Base-by-base conservation (phyloP, 2,329 filamentous ascomycete species). In the Botrytis fabae region DNA sequence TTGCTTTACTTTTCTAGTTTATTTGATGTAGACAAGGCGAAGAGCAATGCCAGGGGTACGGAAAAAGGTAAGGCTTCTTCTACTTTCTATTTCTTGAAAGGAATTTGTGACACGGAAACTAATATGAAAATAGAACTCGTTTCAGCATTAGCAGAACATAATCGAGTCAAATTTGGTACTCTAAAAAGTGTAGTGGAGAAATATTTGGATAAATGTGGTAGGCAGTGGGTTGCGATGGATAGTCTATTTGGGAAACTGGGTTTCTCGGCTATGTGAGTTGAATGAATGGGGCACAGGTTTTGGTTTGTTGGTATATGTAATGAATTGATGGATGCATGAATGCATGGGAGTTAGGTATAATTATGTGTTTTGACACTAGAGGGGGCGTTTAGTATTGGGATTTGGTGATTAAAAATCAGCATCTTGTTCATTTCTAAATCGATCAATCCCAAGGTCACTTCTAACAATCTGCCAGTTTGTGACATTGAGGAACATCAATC, bases 171-270 rank as follows among this genome's bases (percentile, higher is more conserved):
- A 75, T 98, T 98, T 81, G 88, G 83, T 18, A 93, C 92, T 0
- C 84, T 95, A 77, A 93, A 91, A 85, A 86, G 87, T 10, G 90
- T 94, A 22, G 93, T 97, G 8, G 93, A 95, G 76, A 89, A 85
- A 79, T 97, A 97, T 83, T 83, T 97, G 78, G 93, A 94, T 79
- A 96, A 95, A 84, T 97, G 94, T 82, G 95, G 95, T 40, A 86
- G 93, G 78, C 92, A 94, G 82, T 97, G 94, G 93, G 95, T 98
- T 70, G 92, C 93, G 77, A 98, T 97, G 95, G 94, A 96, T 82
- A 91, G 86, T 76, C 83, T 98, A 76, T 98, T 97, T 85, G 87
- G 88, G 38, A 91, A 90, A 82, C 79, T 91, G 59, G 89, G 89
- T 16, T 89, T 90, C 79, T 76, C 73, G 20, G 70, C 70, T 9